These are phyloP conservation scores for Circinella minor DNA, from an alignment of 371 early-diverging fungal species.

Conservation along the genomic window DNA sequence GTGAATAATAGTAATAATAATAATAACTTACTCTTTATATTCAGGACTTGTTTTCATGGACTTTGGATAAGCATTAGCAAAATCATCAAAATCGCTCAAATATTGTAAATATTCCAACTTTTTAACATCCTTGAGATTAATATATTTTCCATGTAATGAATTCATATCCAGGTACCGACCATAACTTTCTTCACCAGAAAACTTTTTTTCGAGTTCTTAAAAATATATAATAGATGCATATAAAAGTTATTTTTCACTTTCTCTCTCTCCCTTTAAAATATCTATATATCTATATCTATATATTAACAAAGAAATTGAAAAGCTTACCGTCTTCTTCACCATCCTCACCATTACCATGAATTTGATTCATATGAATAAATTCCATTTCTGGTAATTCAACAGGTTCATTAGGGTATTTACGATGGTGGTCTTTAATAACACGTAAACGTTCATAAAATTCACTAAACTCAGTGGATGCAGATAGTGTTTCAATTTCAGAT, in stretches of 20 bases:
- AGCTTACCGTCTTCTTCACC: conserved; percentile 32
- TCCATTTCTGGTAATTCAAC: conserved; percentile 85
- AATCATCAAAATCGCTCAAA: conserved; percentile 71
- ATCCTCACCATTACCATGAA: conserved; percentile 59
- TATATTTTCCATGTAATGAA: conserved; percentile 71
- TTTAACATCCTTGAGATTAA: conserved; percentile 81
- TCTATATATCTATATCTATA: no score
- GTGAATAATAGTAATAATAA: background rate
- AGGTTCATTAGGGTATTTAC: conserved; percentile 79
- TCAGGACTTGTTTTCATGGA: conserved; percentile 62
- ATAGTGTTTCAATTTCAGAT: conserved; percentile 76
- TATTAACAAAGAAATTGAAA: no score
- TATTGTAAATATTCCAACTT: conserved; percentile 83
- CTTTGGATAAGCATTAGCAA: conserved; percentile 63
- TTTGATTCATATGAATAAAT: conserved; percentile 57
- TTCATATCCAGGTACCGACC: conserved; percentile 92
- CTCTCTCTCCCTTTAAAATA: background rate
- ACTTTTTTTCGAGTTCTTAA: conserved; percentile 78
- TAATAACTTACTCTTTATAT: conserved; percentile 59
- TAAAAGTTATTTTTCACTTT: no score
- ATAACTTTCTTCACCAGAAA: conserved; percentile 90
- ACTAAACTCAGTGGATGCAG: conserved; percentile 77
- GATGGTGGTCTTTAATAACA: conserved; percentile 83
- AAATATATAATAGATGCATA: background rate
- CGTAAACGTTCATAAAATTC: conserved; percentile 90